These are phyloP conservation scores for Echria macrotheca DNA, from an alignment of 495 filamentous ascomycete species.

Conservation along the genomic window DNA sequence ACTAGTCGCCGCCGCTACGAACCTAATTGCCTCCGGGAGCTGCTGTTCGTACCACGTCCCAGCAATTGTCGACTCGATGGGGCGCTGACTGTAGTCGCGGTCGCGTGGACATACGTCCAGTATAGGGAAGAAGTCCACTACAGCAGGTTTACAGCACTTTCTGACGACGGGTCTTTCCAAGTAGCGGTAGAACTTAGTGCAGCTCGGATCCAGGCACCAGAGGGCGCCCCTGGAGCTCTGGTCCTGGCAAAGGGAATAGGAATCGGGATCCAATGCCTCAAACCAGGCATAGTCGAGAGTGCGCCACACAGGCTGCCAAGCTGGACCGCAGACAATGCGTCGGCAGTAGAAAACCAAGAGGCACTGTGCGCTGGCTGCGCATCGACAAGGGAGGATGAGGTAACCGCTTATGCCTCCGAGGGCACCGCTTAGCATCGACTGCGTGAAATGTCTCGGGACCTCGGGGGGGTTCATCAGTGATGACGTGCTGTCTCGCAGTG, in stretches of 20 bases:
- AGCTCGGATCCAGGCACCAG: constrained; percentile 1
- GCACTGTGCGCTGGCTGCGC: background rate
- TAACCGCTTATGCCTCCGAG: background rate
- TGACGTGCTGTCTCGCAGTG: background rate
- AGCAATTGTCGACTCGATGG: background rate
- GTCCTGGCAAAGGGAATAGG: background rate
- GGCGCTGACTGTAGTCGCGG: background rate
- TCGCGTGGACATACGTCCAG: no score
- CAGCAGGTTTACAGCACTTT: background rate
- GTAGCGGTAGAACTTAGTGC: constrained; percentile 1
- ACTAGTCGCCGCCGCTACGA: background rate
- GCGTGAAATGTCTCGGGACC: background rate
- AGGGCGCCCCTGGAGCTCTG: background rate
- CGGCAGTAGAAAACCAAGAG: background rate
- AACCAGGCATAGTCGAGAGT: constrained; percentile 1
- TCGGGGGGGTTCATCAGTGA: background rate
- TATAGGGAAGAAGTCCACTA: background rate
- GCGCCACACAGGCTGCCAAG: background rate
- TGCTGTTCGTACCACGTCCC: background rate
- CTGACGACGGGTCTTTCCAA: background rate
- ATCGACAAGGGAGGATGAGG: background rate
- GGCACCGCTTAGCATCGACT: background rate
- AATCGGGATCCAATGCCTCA: constrained; percentile 5
- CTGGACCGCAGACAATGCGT: background rate
- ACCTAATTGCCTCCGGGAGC: background rate